Conservation (phyloP, 148 eudicot genomes). For the Rhododendron williamsianum region DNA sequence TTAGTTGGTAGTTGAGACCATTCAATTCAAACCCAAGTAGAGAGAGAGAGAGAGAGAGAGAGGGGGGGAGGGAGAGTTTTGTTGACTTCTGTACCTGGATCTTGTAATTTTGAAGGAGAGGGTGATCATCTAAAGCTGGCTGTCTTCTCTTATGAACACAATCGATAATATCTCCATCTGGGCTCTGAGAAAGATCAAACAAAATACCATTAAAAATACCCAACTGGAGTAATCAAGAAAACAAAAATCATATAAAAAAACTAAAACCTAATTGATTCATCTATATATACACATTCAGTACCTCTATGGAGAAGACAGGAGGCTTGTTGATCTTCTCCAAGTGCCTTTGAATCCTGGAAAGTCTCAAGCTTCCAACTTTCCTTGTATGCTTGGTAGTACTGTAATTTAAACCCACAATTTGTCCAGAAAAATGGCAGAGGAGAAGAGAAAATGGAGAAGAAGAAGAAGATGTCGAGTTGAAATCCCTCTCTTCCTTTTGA, state of each 20-base stretch:
- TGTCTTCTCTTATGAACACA: conserved; percentile 82
- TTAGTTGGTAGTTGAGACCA: conserved; percentile 1
- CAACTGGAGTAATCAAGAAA: too few species aligned
- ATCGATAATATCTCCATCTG: conserved; percentile 95
- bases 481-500: conserved; percentile 6
- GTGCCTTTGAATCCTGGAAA: conserved; percentile 74
- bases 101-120: conserved; percentile 92
- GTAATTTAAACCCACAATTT: conserved; percentile 47
- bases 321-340: conserved; percentile 71
- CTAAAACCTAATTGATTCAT: not conserved
- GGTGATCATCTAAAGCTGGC: conserved; percentile 84
- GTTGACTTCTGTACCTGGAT: conserved; percentile 61
- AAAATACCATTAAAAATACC: not conserved
- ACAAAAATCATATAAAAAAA: not conserved
- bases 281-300: not conserved
- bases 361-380: conserved; percentile 73
- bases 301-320: conserved; percentile 73
- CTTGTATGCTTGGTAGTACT: conserved; percentile 34
- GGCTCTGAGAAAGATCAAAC: conserved; percentile 48
- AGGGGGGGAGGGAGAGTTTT: not conserved
- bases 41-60: not conserved
- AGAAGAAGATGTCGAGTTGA: conserved; percentile 3
- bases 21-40: not conserved
- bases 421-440: conserved; percentile 23
- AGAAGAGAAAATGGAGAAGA: not conserved